Evolutionary conservation across 2,329 filamentous ascomycete genomes (phyloP).

Genomic region (Thielaviopsis cerberus): DNA sequence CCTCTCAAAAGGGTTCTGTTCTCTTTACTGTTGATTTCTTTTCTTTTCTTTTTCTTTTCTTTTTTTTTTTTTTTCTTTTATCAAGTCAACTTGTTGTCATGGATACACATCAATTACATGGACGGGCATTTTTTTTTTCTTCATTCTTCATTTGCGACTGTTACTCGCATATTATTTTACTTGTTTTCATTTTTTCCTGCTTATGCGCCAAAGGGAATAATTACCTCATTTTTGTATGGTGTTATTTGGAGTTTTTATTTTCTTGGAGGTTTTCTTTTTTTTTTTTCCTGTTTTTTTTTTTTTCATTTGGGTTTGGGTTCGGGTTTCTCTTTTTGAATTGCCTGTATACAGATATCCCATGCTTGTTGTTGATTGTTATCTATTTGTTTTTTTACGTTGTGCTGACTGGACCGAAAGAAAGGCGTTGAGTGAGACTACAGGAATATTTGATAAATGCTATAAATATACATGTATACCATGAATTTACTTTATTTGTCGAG

Average conservation of each 20-base stretch:
- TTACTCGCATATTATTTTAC: too few species aligned
- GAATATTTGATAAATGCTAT: too few species aligned
- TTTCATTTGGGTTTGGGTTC: not conserved
- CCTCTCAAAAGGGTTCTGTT: not conserved
- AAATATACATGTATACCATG: too few species aligned
- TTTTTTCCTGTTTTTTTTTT: not conserved
- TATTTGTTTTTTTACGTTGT: not conserved
- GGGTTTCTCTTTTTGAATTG: not conserved
- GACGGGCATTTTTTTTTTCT: not conserved
- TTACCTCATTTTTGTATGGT: not conserved
- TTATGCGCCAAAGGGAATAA: not conserved
- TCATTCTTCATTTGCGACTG: too few species aligned
- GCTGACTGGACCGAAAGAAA: too few species aligned
- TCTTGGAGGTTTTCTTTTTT: not conserved
- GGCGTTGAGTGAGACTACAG: too few species aligned
- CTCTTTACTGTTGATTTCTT: conserved; percentile 1
- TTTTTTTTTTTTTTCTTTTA: not conserved
- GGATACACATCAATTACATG: too few species aligned
- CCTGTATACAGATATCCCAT: not conserved
- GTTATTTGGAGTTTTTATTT: not conserved
- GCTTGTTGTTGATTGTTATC: not conserved
- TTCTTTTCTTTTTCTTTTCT: not conserved
- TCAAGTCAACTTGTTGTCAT: not conserved
- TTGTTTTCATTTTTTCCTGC: not conserved
- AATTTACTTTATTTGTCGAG: too few species aligned